A percentile compares a stretch with the other conserved stretches of the same genome.
Conservation (phyloP, 1,139 yeast species). For the Blastobotrys indianensis region DNA sequence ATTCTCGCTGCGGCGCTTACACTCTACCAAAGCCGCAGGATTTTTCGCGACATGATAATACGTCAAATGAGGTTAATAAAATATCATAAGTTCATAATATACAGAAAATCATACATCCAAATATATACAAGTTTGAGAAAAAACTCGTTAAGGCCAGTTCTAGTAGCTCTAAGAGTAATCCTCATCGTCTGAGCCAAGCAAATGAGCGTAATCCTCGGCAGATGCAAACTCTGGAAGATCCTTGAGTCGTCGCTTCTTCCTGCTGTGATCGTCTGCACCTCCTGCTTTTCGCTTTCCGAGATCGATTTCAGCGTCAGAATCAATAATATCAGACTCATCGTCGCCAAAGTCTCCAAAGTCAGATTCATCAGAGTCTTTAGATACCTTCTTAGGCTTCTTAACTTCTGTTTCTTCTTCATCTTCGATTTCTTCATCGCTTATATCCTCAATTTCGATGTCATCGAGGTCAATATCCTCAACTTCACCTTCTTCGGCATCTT, state of each 20-base stretch:
- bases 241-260: slow-evolving; percentile 55
- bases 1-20: too few species aligned
- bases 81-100: not conserved
- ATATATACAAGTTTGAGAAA: too few species aligned
- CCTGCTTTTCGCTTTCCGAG: slow-evolving; percentile 18
- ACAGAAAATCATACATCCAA: too few species aligned
- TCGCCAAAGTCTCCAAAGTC: slow-evolving; percentile 28
- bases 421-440: slow-evolving; percentile 32
- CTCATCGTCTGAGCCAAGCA: slow-evolving; percentile 43
- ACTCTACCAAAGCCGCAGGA: too few species aligned
- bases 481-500: slow-evolving; percentile 27
- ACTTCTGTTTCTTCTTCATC: slow-evolving; percentile 27
- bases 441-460: slow-evolving; percentile 35
- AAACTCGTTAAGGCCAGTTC: too few species aligned
- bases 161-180: slow-evolving; percentile 8
- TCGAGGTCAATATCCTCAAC: slow-evolving; percentile 27
- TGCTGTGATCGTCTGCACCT: slow-evolving; percentile 24
- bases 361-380: slow-evolving; percentile 25
- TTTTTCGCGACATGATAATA: too few species aligned
- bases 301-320: slow-evolving; percentile 21
- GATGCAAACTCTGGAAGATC: slow-evolving; percentile 83
- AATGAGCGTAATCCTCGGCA: slow-evolving; percentile 80
- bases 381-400: slow-evolving; percentile 26
- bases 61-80: too few species aligned
- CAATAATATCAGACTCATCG: slow-evolving; percentile 26